Conservation (phyloP, 306 rosid genomes). For the Glycine tomentella region DNA sequence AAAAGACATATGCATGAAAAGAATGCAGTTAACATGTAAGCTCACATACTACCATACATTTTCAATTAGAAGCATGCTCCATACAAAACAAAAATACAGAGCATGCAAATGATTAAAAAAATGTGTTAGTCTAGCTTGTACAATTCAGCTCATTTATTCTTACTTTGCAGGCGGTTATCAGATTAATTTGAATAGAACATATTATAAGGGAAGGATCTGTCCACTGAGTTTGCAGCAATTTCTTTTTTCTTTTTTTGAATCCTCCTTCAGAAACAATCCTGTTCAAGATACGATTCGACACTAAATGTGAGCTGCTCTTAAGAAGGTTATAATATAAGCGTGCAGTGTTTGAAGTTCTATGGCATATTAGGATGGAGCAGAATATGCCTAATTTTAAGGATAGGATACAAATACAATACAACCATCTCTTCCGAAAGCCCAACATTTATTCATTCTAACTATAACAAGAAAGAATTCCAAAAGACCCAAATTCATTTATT, state of each 20-base stretch:
- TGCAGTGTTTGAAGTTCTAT: background rate
- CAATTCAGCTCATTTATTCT: background rate
- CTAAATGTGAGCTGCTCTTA: no score
- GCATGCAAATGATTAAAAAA: background rate
- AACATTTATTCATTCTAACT: background rate
- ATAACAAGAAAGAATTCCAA: background rate
- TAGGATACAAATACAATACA: background rate
- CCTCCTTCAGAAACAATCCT: no score
- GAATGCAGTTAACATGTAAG: background rate
- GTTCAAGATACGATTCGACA: no score
- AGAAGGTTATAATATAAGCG: no score
- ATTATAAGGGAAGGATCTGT: background rate
- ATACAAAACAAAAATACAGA: background rate
- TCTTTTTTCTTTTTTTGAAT: no score
- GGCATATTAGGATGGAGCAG: background rate
- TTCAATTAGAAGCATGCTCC: no score
- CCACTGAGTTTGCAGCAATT: background rate
- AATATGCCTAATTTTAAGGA: background rate
- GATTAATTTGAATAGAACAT: background rate
- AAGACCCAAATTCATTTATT: background rate
- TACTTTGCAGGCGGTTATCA: background rate
- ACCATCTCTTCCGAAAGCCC: background rate
- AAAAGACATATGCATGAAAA: background rate
- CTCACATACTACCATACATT: background rate
- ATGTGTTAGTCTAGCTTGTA: background rate